Evolutionary conservation across 2,329 filamentous ascomycete genomes (phyloP), one percentile per base, ranked within the genome.

Genomic region (Calycina herbarum): DNA sequence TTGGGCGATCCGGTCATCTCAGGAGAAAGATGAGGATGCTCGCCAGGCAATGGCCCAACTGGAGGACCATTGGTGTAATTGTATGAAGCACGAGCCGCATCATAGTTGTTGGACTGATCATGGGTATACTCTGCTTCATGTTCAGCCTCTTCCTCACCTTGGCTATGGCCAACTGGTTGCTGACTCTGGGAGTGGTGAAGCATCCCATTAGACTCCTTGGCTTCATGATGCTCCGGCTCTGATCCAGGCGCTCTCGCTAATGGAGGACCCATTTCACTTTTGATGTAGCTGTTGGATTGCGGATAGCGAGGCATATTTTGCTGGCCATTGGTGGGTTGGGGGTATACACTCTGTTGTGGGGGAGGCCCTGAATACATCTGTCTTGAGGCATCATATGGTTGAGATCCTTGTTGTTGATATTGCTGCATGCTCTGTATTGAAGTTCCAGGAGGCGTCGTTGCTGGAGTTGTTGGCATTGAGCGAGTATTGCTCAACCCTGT

Each of bases 401-500:
- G 81, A 59, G 88, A 91, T 65, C 82, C 87, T 71, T 80, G 85
- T 69, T 77, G 81, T 61, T 88, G 89, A 77, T 97, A 97, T 3
- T 88, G 81, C 72, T 90, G 90, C 84, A 97, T 93, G 74, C 85
- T 89, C 72, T 93, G 90, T 68, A 96, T 83, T 33, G 85, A 83
- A 67, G 84, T 86, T 29, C 92, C 93, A 0, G 94, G 94, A 13
- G 94, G 94, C 0, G 94, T 96, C 5, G 92, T 94, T 31, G 93
- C 93, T 67, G 93, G 93, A n/a, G 92, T 96, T 10, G 90, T 92
- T 63, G 93, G 93, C 83, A 97, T 92, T 69, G 92, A 96, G 73
- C 92, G 89, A 67, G 90, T 82, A 78, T 90, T 93, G 80, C 85
- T 91, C 73, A 95, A 80, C 66, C 87, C 85, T 31, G 91, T 93